phyloP scores from a whole-genome alignment of 2,329 filamentous ascomycete genomes.

The Xylaria hypoxylon region DNA sequence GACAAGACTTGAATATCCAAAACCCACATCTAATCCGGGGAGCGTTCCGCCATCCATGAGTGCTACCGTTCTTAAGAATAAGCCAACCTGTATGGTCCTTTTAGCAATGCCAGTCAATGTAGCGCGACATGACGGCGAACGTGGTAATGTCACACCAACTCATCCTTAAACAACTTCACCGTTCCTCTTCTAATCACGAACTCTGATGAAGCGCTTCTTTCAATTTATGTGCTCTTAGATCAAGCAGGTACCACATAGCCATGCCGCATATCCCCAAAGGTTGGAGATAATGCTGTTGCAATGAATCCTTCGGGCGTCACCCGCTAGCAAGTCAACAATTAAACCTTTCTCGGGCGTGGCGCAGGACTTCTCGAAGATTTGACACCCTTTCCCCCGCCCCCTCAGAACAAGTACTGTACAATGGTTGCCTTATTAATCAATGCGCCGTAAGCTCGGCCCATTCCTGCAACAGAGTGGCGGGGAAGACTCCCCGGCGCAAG shows the following conservation, averaged over 20 bases:
- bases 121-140: not conserved
- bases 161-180: not conserved
- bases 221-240: not conserved
- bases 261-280: not conserved
- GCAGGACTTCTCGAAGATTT: constrained; percentile 12
- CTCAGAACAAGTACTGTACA: constrained; percentile 16
- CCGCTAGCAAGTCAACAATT: not conserved
- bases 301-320: constrained; percentile 13
- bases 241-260: not conserved
- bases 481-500: constrained; percentile 4
- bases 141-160: constrained; percentile 4
- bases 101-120: constrained; percentile 3
- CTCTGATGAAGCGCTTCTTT: not conserved
- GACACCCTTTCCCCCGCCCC: not conserved
- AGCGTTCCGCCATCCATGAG: not conserved
- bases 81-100: constrained; percentile 26
- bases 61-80: not conserved
- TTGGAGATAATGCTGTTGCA: constrained; percentile 5
- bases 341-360: not conserved
- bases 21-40: not conserved
- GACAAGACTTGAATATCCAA: not conserved
- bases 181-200: not conserved
- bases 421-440: not conserved
- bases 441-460: constrained; percentile 9
- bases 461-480: not conserved